Conservation (phyloP, 2,329 filamentous ascomycete species). For the Colletotrichum chlorophyti region DNA sequence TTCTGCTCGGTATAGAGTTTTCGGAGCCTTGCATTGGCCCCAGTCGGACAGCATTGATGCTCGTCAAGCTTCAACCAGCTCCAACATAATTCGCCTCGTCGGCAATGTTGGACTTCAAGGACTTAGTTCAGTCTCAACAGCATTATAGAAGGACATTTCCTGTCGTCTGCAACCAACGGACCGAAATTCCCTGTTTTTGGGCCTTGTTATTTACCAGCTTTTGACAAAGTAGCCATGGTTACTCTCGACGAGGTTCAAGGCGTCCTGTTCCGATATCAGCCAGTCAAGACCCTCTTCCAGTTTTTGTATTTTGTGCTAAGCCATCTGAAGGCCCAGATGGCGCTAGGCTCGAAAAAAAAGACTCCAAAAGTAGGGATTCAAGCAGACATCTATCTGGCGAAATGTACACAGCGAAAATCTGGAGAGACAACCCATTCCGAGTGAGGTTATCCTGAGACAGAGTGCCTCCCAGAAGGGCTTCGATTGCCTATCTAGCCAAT, state of each 20-base stretch:
- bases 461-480: conserved; percentile 75
- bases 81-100: conserved; percentile 74
- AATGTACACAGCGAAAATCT: conserved; percentile 56
- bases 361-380: conserved; percentile 71
- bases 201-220: conserved; percentile 70
- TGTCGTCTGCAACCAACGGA: conserved; percentile 75
- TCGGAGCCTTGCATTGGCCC: conserved; percentile 79
- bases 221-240: conserved; percentile 67
- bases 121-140: conserved; percentile 72
- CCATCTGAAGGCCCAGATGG: conserved; percentile 65
- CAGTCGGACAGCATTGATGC: conserved; percentile 72
- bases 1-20: conserved; percentile 74
- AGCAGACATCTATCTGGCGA: conserved; percentile 66
- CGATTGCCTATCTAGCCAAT: conserved; percentile 67
- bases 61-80: conserved; percentile 75
- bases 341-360: conserved; percentile 63
- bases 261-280: conserved; percentile 67
- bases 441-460: conserved; percentile 69
- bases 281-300: conserved; percentile 73
- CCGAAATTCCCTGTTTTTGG: conserved; percentile 73
- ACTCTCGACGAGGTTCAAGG: conserved; percentile 69
- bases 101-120: conserved; percentile 73
- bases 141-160: conserved; percentile 60
- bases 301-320: conserved; percentile 67
- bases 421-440: conserved; percentile 61